Conservation (phyloP, 495 filamentous ascomycete species). For the Cercophora newfieldiana region DNA sequence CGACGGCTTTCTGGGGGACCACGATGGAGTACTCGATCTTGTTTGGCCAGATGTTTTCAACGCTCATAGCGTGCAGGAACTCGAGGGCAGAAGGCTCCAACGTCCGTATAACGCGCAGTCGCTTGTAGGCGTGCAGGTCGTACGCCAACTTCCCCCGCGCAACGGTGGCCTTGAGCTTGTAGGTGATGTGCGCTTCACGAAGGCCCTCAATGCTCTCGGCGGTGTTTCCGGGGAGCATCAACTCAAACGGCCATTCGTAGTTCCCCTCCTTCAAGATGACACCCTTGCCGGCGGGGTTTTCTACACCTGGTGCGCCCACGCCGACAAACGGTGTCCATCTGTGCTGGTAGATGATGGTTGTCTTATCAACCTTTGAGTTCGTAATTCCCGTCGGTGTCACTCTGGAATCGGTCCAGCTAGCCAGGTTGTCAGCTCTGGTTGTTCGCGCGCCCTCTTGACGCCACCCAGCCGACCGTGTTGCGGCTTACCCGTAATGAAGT, state of each 20-base stretch:
- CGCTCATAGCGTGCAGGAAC: constrained; percentile 83
- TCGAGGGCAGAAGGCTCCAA: constrained; percentile 79
- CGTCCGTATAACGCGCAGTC: constrained; percentile 84
- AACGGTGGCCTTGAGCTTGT: constrained; percentile 85
- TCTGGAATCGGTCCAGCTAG: constrained; percentile 51
- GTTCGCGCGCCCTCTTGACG: background rate
- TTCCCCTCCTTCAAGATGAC: constrained; percentile 71
- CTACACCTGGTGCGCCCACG: constrained; percentile 16
- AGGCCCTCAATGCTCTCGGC: constrained; percentile 90
- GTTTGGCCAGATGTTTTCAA: constrained; percentile 91
- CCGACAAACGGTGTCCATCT: constrained; percentile 52
- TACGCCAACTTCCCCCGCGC: constrained; percentile 77
- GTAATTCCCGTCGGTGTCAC: constrained; percentile 51
- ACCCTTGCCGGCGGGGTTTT: constrained; percentile 32
- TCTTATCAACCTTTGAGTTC: constrained; percentile 49
- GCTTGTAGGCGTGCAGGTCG: constrained; percentile 74
- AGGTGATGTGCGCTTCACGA: constrained; percentile 75
- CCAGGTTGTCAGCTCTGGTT: constrained; percentile 18
- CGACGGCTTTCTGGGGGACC: constrained; percentile 84
- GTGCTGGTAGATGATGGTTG: constrained; percentile 44
- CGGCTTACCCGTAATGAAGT: constrained; percentile 64
- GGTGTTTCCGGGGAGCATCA: constrained; percentile 70
- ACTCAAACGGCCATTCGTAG: constrained; percentile 88
- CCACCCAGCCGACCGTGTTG: background rate
- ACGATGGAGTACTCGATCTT: constrained; percentile 92